phyloP scores from a whole-genome alignment of 1,284 basidiomycete genomes.

The Neolentinus lepideus region DNA sequence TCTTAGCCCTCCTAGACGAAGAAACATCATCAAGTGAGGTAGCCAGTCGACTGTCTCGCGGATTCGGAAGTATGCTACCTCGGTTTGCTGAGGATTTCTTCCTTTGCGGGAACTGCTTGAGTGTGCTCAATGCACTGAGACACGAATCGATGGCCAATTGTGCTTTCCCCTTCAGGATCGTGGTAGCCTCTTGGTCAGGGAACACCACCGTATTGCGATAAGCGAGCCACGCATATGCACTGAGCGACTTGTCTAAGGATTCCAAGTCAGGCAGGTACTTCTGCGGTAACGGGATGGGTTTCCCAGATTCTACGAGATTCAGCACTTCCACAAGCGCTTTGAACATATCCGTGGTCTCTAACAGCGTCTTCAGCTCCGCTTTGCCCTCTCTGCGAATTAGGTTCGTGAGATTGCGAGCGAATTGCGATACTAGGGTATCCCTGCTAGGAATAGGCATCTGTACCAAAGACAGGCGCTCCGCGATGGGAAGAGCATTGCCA shows the following conservation, averaged over 20 bases:
- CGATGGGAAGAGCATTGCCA: constrained; percentile 32
- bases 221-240: constrained; percentile 84
- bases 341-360: constrained; percentile 33
- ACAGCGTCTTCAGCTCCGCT: constrained; percentile 26
- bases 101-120: too few relatives aligned
- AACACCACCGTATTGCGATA: constrained; percentile 77
- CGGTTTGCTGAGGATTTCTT: too few relatives aligned
- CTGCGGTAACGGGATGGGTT: constrained; percentile 1
- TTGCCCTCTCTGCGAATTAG: constrained; percentile 25
- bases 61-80: too few relatives aligned
- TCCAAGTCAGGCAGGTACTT: constrained; percentile 45
- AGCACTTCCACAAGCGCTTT: constrained; percentile 37
- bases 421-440: constrained; percentile 23
- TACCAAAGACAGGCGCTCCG: constrained; percentile 42
- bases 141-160: constrained; percentile 69
- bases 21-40: too few relatives aligned
- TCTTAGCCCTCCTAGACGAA: too few relatives aligned
- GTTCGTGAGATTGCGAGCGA: constrained; percentile 28
- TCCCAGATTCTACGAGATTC: constrained; percentile 16
- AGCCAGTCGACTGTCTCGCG: too few relatives aligned
- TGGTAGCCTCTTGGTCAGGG: constrained; percentile 45
- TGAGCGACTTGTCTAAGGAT: constrained; percentile 74
- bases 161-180: constrained; percentile 52
- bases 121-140: constrained; percentile 19
- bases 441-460: constrained; percentile 40